A percentile compares a stretch with the other conserved stretches of the same genome.
These are phyloP conservation scores for Ophiostoma piceae DNA, from an alignment of 2,329 filamentous ascomycete genomes.

Conservation along the genomic window DNA sequence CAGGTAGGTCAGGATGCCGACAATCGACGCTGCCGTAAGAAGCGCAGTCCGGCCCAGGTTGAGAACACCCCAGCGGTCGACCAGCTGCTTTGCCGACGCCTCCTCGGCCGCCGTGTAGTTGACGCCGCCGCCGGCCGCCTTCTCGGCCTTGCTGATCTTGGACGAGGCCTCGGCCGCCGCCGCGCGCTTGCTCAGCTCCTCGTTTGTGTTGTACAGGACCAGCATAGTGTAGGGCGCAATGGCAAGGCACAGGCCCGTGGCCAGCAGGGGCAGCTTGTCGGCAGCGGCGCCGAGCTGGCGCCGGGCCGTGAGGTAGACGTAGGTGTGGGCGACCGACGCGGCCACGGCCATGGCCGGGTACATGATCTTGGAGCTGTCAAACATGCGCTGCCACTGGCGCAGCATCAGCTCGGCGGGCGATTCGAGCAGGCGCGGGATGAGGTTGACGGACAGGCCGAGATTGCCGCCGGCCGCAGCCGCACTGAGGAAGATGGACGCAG, in stretches of 20 bases:
- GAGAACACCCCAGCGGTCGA: slow-evolving; percentile 52
- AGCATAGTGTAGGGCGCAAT: slow-evolving; percentile 50
- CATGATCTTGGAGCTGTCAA: slow-evolving; percentile 37
- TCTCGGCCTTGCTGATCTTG: slow-evolving; percentile 7
- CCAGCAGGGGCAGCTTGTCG: slow-evolving; percentile 42
- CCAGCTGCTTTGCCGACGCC: slow-evolving; percentile 41
- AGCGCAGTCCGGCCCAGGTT: slow-evolving; percentile 39
- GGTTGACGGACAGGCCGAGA: slow-evolving; percentile 39
- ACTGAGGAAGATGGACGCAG: slow-evolving; percentile 47
- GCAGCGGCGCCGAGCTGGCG: slow-evolving; percentile 29
- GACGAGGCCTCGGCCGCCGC: slow-evolving; percentile 36
- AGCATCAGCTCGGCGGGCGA: slow-evolving; percentile 52
- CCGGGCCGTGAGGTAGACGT: slow-evolving; percentile 32
- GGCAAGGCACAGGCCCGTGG: slow-evolving; percentile 42
- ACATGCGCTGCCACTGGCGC: slow-evolving; percentile 48
- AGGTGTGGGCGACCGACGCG: slow-evolving; percentile 41
- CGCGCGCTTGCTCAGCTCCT: slow-evolving; percentile 43
- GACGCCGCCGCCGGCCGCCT: slow-evolving; percentile 17
- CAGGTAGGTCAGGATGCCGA: slow-evolving; percentile 21
- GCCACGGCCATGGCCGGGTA: slow-evolving; percentile 40
- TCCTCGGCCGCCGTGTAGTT: slow-evolving; percentile 29
- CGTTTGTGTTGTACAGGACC: slow-evolving; percentile 45
- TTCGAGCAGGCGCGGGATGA: slow-evolving; percentile 50
- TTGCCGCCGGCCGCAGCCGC: slow-evolving; percentile 40
- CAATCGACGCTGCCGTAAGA: slow-evolving; percentile 22